Evolutionary conservation across 257 asterid species (phyloP).

Genomic region (Cynanchum wilfordii): DNA sequence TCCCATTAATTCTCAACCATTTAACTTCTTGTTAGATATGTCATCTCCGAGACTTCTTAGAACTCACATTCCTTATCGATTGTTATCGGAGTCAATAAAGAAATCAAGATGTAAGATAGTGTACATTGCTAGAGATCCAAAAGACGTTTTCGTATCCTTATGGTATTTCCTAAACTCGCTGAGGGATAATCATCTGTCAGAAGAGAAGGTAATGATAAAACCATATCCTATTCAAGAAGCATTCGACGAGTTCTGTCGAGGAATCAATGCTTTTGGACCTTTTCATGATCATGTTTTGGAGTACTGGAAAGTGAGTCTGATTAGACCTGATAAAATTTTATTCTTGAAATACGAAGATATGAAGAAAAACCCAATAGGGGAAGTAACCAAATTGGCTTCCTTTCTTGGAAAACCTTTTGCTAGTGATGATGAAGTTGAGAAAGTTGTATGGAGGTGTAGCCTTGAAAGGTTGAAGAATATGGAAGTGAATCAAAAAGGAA

Average conservation of each 20-base stretch:
- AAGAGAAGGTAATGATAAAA: too few species aligned
- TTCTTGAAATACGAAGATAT: slow-evolving; percentile 34
- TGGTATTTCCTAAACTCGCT: slow-evolving; percentile 30
- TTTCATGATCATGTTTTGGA: slow-evolving; percentile 25
- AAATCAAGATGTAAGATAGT: slow-evolving; percentile 28
- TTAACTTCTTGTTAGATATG: background rate
- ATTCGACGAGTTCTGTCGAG: slow-evolving; percentile 28
- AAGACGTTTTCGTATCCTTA: slow-evolving; percentile 34
- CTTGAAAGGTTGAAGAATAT: slow-evolving; percentile 33
- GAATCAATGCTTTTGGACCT: slow-evolving; percentile 25
- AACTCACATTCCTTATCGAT: slow-evolving; percentile 30
- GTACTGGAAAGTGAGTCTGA: slow-evolving; percentile 30
- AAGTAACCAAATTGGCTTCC: slow-evolving; percentile 29
- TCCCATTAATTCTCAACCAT: background rate
- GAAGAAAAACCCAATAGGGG: slow-evolving; percentile 20
- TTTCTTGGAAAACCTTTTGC: slow-evolving; percentile 31
- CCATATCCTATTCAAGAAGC: slow-evolving; percentile 22
- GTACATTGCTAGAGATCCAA: slow-evolving; percentile 36
- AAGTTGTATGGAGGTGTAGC: slow-evolving; percentile 26
- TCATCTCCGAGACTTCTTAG: slow-evolving; percentile 22
- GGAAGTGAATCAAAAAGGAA: slow-evolving; percentile 35
- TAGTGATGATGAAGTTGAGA: slow-evolving; percentile 21
- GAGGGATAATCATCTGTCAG: background rate
- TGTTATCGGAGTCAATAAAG: slow-evolving; percentile 26
- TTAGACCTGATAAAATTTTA: slow-evolving; percentile 30